Evolutionary conservation across 2,329 filamentous ascomycete genomes (phyloP).

Genomic region (Aspergillus ochraceus): DNA sequence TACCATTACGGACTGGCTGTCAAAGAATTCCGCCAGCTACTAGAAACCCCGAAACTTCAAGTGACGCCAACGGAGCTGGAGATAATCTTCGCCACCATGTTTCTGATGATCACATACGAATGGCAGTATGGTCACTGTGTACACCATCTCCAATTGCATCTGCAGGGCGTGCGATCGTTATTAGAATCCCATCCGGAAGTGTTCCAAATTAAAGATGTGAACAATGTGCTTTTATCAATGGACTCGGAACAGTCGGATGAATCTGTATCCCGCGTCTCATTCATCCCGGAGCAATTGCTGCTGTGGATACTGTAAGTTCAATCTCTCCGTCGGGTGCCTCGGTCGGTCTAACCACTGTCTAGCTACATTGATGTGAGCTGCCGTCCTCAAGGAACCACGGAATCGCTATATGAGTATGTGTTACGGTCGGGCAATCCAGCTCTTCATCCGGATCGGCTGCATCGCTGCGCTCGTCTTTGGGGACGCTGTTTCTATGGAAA

Average conservation of each 20-base stretch:
- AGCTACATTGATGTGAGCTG: constrained; percentile 33
- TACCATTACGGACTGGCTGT: constrained; percentile 39
- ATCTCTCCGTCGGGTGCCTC: neutral
- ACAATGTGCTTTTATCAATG: constrained; percentile 27
- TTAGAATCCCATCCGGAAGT: constrained; percentile 35
- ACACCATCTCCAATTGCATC: constrained; percentile 36
- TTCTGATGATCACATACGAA: constrained; percentile 37
- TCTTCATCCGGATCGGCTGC: constrained; percentile 33
- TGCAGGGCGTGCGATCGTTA: constrained; percentile 38
- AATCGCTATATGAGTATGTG: constrained; percentile 35
- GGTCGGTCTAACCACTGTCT: neutral
- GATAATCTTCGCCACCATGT: constrained; percentile 38
- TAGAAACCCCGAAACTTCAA: constrained; percentile 28
- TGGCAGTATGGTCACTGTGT: constrained; percentile 39
- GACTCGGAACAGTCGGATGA: constrained; percentile 17
- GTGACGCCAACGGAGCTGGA: constrained; percentile 32
- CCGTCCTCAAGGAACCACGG: constrained; percentile 28
- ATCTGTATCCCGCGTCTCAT: constrained; percentile 25
- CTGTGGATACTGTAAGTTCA: constrained; percentile 35
- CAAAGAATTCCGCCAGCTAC: constrained; percentile 37
- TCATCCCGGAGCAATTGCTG: constrained; percentile 37
- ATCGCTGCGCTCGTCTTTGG: constrained; percentile 37
- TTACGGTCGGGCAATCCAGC: constrained; percentile 32
- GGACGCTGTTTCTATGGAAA: constrained; percentile 38
- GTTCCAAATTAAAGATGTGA: constrained; percentile 31